These are phyloP conservation scores for Emericellopsis atlantica DNA, from an alignment of 2,329 filamentous ascomycete species.

Conservation along the genomic window DNA sequence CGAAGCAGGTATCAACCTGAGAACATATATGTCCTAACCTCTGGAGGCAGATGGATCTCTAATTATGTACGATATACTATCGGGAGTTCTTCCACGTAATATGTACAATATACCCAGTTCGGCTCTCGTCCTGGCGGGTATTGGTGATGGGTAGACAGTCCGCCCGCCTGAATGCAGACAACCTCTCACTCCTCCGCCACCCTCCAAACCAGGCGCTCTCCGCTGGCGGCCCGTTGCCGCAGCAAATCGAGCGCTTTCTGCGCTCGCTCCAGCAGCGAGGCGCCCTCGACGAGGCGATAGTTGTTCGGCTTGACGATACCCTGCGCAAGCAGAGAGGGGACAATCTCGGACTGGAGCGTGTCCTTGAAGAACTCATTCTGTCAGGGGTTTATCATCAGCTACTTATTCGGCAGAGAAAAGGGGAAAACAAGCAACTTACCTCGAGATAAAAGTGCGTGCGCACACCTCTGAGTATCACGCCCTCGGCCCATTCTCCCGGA, in stretches of 20 bases:
- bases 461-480: constrained; percentile 38
- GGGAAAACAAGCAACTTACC: constrained; percentile 16
- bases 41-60: no score
- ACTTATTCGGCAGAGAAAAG: constrained; percentile 2
- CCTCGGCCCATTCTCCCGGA: constrained; percentile 32
- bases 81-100: no score
- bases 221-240: constrained; percentile 18
- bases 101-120: not conserved
- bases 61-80: not conserved
- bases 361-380: constrained; percentile 40
- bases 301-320: constrained; percentile 22
- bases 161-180: constrained; percentile 3
- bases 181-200: constrained; percentile 4
- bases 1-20: constrained; percentile 7
- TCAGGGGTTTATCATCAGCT: not conserved
- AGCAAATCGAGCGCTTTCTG: constrained; percentile 16
- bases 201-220: constrained; percentile 21
- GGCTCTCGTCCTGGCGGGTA: not conserved
- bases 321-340: constrained; percentile 27
- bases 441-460: constrained; percentile 40
- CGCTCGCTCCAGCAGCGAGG: constrained; percentile 16
- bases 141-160: constrained; percentile 1
- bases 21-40: no score
- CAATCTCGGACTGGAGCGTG: constrained; percentile 36
- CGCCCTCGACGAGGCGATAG: constrained; percentile 21